phyloP scores from a whole-genome alignment of 352 stramenopile species.

The Globisporangium spinosum region DNA sequence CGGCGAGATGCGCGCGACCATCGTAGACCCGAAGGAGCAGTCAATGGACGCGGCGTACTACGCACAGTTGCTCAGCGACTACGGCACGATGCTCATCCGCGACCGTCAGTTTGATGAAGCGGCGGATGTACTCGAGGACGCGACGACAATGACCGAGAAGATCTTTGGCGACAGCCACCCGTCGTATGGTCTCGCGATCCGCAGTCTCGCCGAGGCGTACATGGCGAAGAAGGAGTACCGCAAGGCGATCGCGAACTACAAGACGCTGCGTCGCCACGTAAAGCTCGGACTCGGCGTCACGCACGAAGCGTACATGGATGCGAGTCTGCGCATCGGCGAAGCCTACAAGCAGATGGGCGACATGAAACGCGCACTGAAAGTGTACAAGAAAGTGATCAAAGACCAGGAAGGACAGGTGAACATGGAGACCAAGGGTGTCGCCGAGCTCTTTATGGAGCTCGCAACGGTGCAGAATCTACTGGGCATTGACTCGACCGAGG shows the following conservation, averaged over 20 bases:
- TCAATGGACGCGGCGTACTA: constrained; percentile 74
- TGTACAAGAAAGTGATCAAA: constrained; percentile 51
- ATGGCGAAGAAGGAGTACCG: constrained; percentile 71
- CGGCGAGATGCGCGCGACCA: constrained; percentile 34
- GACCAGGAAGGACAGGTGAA: constrained; percentile 59
- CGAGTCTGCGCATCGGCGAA: constrained; percentile 60
- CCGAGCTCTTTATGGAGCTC: constrained; percentile 79
- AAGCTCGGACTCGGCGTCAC: constrained; percentile 54
- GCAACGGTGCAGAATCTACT: constrained; percentile 41
- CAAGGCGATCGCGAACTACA: constrained; percentile 67
- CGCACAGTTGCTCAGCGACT: constrained; percentile 77
- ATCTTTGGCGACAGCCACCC: constrained; percentile 81
- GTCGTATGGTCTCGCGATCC: constrained; percentile 67
- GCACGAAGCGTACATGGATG: constrained; percentile 78
- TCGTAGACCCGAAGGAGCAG: constrained; percentile 54
- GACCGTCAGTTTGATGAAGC: constrained; percentile 73
- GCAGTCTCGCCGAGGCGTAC: constrained; percentile 77
- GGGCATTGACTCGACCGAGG: constrained; percentile 37
- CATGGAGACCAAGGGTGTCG: constrained; percentile 59
- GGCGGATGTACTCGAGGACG: constrained; percentile 73
- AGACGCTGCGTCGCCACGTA: constrained; percentile 65
- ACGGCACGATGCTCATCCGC: constrained; percentile 69
- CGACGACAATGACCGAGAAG: constrained; percentile 63
- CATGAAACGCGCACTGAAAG: constrained; percentile 43
- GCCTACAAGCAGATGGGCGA: constrained; percentile 68